Evolutionary conservation across 441 rosid genomes (phyloP).

Genomic region (Viola pubescens): DNA sequence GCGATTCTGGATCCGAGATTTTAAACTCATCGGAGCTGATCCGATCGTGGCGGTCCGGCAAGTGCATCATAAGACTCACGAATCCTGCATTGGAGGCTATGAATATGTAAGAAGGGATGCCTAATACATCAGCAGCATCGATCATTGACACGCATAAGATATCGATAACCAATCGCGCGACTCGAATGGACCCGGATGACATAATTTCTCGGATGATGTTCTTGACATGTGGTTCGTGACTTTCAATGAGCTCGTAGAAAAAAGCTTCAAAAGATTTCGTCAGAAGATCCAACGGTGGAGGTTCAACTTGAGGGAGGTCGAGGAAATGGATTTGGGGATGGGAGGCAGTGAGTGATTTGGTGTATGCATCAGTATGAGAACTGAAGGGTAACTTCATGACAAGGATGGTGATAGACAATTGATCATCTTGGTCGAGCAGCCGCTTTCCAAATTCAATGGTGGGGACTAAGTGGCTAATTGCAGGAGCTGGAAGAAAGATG

Average conservation of each 20-base stretch:
- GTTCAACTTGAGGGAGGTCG: background rate
- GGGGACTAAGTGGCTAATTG: no score
- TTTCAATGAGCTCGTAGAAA: background rate
- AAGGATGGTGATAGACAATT: background rate
- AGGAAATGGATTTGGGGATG: background rate
- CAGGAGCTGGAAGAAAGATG: no score
- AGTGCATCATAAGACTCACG: slow-evolving; percentile 12
- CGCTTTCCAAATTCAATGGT: no score
- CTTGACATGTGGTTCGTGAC: slow-evolving; percentile 12
- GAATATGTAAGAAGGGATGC: slow-evolving; percentile 23
- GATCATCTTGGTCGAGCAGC: background rate
- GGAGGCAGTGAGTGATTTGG: background rate
- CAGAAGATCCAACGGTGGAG: background rate
- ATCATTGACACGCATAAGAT: slow-evolving; percentile 12
- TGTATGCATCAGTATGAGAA: background rate
- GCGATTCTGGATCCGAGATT: background rate
- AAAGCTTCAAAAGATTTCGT: no score
- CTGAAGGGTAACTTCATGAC: background rate
- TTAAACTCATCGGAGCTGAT: background rate
- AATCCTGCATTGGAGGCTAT: slow-evolving; percentile 13
- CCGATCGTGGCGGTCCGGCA: slow-evolving; percentile 2
- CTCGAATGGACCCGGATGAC: background rate
- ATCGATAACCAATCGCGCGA: slow-evolving; percentile 7
- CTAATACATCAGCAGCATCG: slow-evolving; percentile 20
- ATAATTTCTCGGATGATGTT: slow-evolving; percentile 4